phyloP scores from a whole-genome alignment of 306 rosid genomes.

The Prunus dulcis region DNA sequence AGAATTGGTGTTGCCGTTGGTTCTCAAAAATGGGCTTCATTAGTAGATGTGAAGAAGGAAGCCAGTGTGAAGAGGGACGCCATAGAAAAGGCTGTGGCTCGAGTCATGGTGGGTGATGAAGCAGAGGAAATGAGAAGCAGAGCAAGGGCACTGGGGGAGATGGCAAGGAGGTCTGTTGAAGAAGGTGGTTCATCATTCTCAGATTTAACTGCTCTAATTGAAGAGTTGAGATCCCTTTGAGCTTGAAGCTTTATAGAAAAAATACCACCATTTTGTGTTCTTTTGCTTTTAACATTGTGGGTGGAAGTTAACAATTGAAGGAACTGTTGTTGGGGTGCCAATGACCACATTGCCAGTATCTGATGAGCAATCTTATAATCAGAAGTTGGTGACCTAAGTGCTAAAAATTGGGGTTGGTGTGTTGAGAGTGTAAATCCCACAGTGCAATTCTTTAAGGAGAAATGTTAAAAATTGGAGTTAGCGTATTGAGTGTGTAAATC shows the following conservation, averaged over 20 bases:
- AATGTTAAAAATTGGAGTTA: too few species aligned
- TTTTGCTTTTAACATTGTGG: slow-evolving; percentile 29
- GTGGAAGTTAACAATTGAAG: slow-evolving; percentile 27
- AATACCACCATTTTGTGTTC: too few species aligned
- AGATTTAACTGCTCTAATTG: slow-evolving; percentile 12
- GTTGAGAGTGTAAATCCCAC: too few species aligned
- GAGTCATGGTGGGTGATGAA: slow-evolving; percentile 31
- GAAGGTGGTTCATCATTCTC: slow-evolving; percentile 34
- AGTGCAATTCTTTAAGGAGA: too few species aligned
- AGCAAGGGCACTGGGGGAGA: slow-evolving; percentile 17
- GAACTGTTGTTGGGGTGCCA: too few species aligned
- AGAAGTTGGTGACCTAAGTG: too few species aligned
- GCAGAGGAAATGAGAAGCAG: slow-evolving; percentile 32
- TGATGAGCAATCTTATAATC: too few species aligned
- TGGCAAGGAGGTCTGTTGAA: slow-evolving; percentile 24
- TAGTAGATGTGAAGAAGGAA: slow-evolving; percentile 23
- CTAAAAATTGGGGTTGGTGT: too few species aligned
- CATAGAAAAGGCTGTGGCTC: slow-evolving; percentile 27
- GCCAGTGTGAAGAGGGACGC: slow-evolving; percentile 7
- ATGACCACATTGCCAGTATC: too few species aligned
- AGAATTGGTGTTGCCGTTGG: slow-evolving; percentile 34
- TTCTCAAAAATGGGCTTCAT: slow-evolving; percentile 8
- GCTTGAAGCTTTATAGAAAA: slow-evolving; percentile 14
- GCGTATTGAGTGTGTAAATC: too few species aligned
- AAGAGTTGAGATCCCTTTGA: slow-evolving; percentile 18